Evolutionary conservation across 1,139 yeast species (phyloP).

Genomic region (Yamadazyma trypodendri): DNA sequence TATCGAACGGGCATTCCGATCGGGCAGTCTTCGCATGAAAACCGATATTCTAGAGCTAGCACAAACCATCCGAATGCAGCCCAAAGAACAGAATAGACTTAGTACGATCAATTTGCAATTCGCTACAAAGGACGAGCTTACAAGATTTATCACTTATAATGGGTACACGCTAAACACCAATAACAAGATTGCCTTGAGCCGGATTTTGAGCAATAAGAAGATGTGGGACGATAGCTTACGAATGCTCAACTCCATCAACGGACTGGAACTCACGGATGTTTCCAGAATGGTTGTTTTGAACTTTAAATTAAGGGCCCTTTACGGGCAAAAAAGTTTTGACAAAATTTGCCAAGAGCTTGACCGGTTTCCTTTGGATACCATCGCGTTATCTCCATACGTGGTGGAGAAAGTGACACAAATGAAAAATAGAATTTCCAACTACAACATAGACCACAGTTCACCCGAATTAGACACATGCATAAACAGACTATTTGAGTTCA

Average conservation of each 20-base stretch:
- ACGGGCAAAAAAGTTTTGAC: conserved; percentile 20
- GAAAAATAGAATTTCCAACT: conserved; percentile 22
- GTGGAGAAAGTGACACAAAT: conserved; percentile 31
- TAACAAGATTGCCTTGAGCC: conserved; percentile 29
- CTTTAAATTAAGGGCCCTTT: conserved; percentile 23
- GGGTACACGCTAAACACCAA: conserved; percentile 22
- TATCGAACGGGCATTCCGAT: conserved; percentile 32
- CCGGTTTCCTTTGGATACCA: conserved; percentile 30
- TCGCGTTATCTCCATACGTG: conserved; percentile 35
- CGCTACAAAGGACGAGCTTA: conserved; percentile 19
- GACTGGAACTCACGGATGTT: conserved; percentile 18
- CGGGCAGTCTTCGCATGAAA: conserved; percentile 21
- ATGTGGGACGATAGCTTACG: conserved; percentile 24
- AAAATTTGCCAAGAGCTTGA: conserved; percentile 22
- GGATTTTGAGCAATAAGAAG: conserved; percentile 32
- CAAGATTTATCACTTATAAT: conserved; percentile 15
- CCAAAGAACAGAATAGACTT: conserved; percentile 15
- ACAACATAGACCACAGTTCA: conserved; percentile 1
- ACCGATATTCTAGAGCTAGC: conserved; percentile 21
- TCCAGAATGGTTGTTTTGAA: conserved; percentile 25
- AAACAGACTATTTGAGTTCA: conserved; percentile 15
- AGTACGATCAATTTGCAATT: conserved; percentile 16
- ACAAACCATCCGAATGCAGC: conserved; percentile 17
- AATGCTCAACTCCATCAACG: conserved; percentile 23
- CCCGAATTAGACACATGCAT: not conserved